phyloP scores from a whole-genome alignment of 2,329 filamentous ascomycete genomes.

The Penicillium thymicola region DNA sequence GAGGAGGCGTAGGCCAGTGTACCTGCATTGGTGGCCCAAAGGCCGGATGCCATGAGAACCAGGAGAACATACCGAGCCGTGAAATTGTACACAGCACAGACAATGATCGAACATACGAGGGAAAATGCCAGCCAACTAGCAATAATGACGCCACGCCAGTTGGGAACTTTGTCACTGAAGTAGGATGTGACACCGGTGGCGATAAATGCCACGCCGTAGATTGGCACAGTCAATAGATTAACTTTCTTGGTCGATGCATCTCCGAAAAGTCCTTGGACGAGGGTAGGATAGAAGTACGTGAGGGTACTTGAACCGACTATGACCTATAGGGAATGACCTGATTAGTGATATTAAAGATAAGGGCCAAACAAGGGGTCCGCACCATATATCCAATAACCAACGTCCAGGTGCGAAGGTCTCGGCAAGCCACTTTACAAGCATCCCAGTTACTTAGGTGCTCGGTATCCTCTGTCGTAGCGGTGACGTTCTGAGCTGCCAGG shows the following conservation, averaged over 20 bases:
- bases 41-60: conserved; percentile 54
- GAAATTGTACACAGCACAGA: conserved; percentile 49
- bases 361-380: background rate
- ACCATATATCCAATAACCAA: conserved; percentile 45
- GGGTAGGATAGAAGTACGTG: conserved; percentile 33
- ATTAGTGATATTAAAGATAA: background rate
- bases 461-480: conserved; percentile 13
- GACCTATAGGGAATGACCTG: conserved; percentile 8
- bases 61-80: conserved; percentile 54
- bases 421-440: conserved; percentile 18
- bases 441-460: conserved; percentile 14
- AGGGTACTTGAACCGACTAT: conserved; percentile 39
- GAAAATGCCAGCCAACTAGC: conserved; percentile 47
- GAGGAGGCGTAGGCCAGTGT: conserved; percentile 52
- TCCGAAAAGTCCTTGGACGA: conserved; percentile 25
- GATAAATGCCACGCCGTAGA: conserved; percentile 54
- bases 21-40: conserved; percentile 54
- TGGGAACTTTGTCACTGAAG: conserved; percentile 48
- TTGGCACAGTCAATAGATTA: conserved; percentile 43
- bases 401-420: conserved; percentile 39
- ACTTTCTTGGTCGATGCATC: conserved; percentile 24
- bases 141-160: conserved; percentile 50
- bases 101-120: conserved; percentile 39
- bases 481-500: conserved; percentile 20
- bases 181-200: conserved; percentile 47